Evolutionary conservation across 805 yeast species (phyloP).

Genomic region (Lipomyces anomalus): DNA sequence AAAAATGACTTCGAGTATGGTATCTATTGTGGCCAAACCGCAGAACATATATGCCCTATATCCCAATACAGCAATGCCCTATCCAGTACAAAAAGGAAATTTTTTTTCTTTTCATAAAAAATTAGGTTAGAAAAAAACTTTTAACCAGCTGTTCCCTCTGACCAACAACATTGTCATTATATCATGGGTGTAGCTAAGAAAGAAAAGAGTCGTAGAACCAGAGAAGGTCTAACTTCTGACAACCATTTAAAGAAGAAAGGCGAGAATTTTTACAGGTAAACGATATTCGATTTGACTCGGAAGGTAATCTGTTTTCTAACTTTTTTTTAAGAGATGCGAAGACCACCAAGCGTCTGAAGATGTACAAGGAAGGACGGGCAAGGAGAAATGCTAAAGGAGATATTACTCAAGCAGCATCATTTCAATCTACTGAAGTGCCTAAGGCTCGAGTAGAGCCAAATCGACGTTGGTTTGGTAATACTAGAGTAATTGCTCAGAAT

Average conservation of each 20-base stretch:
- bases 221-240: slow-evolving; percentile 59
- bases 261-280: slow-evolving; percentile 75
- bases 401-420: slow-evolving; percentile 74
- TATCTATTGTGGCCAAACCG: no score
- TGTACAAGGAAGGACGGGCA: slow-evolving; percentile 91
- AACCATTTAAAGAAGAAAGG: slow-evolving; percentile 94
- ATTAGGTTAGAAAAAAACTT: no score
- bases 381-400: slow-evolving; percentile 83
- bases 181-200: slow-evolving; percentile 90
- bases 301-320: no score
- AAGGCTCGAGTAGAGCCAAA: slow-evolving; percentile 93
- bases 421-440: slow-evolving; percentile 84
- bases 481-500: slow-evolving; percentile 96
- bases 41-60: no score
- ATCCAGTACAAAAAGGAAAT: no score
- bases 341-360: slow-evolving; percentile 78
- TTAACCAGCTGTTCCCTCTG: not conserved
- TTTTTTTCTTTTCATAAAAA: no score
- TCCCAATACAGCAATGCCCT: no score
- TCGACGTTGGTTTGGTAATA: slow-evolving; percentile 95
- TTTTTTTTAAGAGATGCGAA: slow-evolving; percentile 80
- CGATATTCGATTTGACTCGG: slow-evolving; percentile 15
- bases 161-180: not conserved
- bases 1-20: no score
- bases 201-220: slow-evolving; percentile 78